Evolutionary conservation across 805 yeast genomes (phyloP), one percentile per base, ranked within the genome.

Genomic region (Isabelozyma rhagii): DNA sequence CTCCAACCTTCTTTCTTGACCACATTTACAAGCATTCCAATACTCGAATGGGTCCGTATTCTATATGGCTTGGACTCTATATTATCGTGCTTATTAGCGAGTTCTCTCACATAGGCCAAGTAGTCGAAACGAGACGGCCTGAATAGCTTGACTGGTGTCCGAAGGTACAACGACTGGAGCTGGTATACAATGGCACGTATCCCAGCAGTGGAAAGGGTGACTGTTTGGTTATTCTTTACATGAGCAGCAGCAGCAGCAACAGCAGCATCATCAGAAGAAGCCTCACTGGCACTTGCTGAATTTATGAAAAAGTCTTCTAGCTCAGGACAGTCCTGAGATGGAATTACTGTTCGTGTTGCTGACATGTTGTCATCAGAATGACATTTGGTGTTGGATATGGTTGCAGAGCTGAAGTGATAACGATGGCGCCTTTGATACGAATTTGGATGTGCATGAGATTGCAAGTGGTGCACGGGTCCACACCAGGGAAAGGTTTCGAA

Each of bases 61-160:
- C 73, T 74, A 69, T 80, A 82, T 1, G 85, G 83, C 53, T 77
- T 76, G 14, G 69, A 57, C 39, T 66, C 66, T 14, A 77, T 61
- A 43, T 74, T 74, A 49, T 69, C 67, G 36, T 80, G 81, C 46
- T 77, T 78, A 45, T 72, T 64, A 18, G 75, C 78, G 28, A 71
- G 53, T 46, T 80, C 80, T 46, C 91, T 68, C 0, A 86, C 81
- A 48, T 84, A 80, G 7, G 88, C 88, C 62, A 89, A 71, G 59
- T 89, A 90, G 64, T 93, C 98, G 52, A 93, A 88, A 40, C 97
- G 71, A 4, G 96, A 84, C 1, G 98, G 98, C 36, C 96, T 74
- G 65, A 93, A 93, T 18, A 92, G 75, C 70, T 93, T 92, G 42
- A 90, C 87, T 1, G 85, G 85, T 1, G 96, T 88, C 50, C 97